Conservation (phyloP, 1,284 basidiomycete species). For the Puccinia triticina region DNA sequence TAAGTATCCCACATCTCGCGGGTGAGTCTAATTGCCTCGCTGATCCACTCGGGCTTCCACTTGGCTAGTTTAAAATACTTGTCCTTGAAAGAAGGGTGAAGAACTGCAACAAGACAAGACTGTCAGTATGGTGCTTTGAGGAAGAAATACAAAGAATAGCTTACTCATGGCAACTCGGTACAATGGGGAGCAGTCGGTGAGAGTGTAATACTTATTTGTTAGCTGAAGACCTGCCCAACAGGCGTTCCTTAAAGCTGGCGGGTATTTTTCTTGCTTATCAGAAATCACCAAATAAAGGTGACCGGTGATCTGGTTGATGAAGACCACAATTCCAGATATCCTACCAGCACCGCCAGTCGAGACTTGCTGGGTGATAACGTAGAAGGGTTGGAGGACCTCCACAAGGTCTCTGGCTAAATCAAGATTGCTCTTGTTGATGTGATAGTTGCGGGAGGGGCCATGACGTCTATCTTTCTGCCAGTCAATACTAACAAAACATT, state of each 20-base stretch:
- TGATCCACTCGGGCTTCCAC: neutral
- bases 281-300: neutral
- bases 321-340: neutral
- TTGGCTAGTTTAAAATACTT: neutral
- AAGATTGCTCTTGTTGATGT: neutral
- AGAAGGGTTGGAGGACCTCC: neutral
- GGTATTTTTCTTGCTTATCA: neutral
- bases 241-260: neutral
- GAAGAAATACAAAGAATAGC: neutral
- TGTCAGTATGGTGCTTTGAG: neutral
- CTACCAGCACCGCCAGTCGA: neutral
- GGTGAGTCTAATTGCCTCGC: neutral
- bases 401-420: neutral
- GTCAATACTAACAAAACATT: neutral
- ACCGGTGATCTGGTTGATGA: neutral
- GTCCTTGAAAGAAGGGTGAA: neutral
- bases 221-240: neutral
- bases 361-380: neutral
- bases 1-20: neutral
- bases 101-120: neutral
- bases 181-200: neutral
- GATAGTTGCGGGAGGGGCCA: neutral
- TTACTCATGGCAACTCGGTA: neutral
- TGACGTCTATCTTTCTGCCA: neutral
- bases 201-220: conserved; percentile 9